These are phyloP conservation scores for Trichoderma lentiforme DNA, from an alignment of 2,329 filamentous ascomycete genomes.

Conservation along the genomic window DNA sequence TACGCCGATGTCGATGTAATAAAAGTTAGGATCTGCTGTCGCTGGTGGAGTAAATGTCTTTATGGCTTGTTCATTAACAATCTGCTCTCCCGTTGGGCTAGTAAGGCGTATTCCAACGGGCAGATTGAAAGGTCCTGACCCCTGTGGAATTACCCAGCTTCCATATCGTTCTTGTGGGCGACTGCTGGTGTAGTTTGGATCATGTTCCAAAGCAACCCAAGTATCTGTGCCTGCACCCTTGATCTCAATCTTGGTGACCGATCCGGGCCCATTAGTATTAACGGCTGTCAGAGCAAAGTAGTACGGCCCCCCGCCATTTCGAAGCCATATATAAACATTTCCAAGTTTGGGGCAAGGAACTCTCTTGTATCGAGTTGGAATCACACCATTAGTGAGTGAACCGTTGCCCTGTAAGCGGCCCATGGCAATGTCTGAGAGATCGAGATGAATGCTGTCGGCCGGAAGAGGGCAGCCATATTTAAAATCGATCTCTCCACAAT, in stretches of 20 bases:
- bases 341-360: slow-evolving; percentile 5
- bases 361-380: slow-evolving; percentile 10
- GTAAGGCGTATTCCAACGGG: slow-evolving; percentile 2
- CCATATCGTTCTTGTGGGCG: slow-evolving; percentile 10
- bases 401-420: slow-evolving; percentile 11
- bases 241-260: slow-evolving; percentile 7
- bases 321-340: slow-evolving; percentile 11
- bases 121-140: slow-evolving; percentile 4
- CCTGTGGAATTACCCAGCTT: slow-evolving; percentile 6
- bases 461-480: slow-evolving; percentile 13
- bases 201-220: slow-evolving; percentile 1
- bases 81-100: slow-evolving; percentile 5
- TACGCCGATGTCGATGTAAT: slow-evolving; percentile 11
- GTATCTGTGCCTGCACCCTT: background rate
- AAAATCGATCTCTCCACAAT: slow-evolving; percentile 9
- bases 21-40: slow-evolving; percentile 1
- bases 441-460: slow-evolving; percentile 8
- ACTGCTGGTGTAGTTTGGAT: slow-evolving; percentile 14
- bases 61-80: slow-evolving; percentile 8
- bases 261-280: slow-evolving; percentile 3
- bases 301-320: slow-evolving; percentile 5
- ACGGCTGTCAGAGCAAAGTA: slow-evolving; percentile 8
- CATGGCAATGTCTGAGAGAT: slow-evolving; percentile 12
- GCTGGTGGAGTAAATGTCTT: background rate
- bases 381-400: background rate